Evolutionary conservation across 2,329 filamentous ascomycete genomes (phyloP), one percentile per base, ranked within the genome.

Genomic region (Metarhizium humberi): DNA sequence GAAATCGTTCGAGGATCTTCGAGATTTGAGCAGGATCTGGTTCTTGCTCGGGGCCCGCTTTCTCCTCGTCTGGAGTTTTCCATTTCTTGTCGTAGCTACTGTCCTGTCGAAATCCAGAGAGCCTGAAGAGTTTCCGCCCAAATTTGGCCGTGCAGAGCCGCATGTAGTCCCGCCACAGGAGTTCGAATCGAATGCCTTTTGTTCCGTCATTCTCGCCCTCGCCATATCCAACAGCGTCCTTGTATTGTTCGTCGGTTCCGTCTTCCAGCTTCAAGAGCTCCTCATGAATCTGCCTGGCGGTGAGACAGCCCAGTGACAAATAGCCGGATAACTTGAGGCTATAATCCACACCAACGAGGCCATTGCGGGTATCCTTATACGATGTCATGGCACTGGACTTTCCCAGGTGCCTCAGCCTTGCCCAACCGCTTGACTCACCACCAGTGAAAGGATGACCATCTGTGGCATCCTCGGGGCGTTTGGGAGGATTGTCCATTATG

Each of bases 151-250:
- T 85, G 64, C 86, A 90, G 0, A 92, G 77, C 1, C 86, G 78
- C 85, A 92, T 90, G 63, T 92, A 92, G 63, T 92, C 89, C 45
- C 88, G 75, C 88, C 86, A 90, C 0, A 92, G 69, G 0, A 94
- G 73, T 64, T 92, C 87, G 55, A 88, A 85, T 0, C 88, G 80
- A 1, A 92, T 78, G 0, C 77, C 80, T 38, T 79, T 79, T 0
- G 86, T 90, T 0, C 88, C 87, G 34, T 82, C 80, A 52, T 86
- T 91, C 66, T 91, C 85, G 0, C 88, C 88, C 51, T 83, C 69
- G 0, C 82, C 86, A 55, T 84, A 91, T 0, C 86, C 86, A 2
- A 70, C 57, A 0, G 74, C 74, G 0, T 69, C 63, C 32, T 73
- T 63, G 50, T 75, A 74, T 1, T 61, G 56, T 0, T 67, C 56